Percentiles rank a stretch among this genome's conserved stretches.
These are phyloP conservation scores for Pestalotiopsis sp. DNA, from an alignment of 2,329 filamentous ascomycete genomes.

Conservation along the genomic window DNA sequence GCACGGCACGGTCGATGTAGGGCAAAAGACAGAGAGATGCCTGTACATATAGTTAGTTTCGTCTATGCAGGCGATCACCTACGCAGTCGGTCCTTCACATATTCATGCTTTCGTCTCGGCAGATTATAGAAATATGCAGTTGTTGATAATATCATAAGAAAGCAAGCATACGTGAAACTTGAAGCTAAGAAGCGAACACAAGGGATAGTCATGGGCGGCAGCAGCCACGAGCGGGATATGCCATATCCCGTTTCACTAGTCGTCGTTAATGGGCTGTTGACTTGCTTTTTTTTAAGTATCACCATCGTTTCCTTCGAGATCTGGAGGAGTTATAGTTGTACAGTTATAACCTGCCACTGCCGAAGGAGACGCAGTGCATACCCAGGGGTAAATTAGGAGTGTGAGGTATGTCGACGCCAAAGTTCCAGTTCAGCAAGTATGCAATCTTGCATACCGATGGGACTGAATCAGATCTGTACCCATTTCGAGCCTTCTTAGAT, in stretches of 20 bases:
- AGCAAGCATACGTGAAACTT: not conserved
- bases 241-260: not conserved
- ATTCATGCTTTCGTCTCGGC: too few species aligned
- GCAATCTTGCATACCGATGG: not conserved
- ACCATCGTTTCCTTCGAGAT: not conserved
- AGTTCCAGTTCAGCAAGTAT: not conserved
- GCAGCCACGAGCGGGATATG: not conserved
- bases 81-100: too few species aligned
- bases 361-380: too few species aligned
- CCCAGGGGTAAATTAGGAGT: too few species aligned
- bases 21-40: too few species aligned
- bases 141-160: not conserved
- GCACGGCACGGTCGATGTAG: too few species aligned
- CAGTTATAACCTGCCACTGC: too few species aligned
- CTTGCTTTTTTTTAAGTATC: not conserved
- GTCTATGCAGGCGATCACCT: too few species aligned
- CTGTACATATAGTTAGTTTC: too few species aligned
- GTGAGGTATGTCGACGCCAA: too few species aligned
- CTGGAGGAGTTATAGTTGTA: not conserved
- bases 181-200: not conserved
- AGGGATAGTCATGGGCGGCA: not conserved
- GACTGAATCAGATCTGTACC: not conserved
- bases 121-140: too few species aligned
- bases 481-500: not conserved
- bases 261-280: not conserved